phyloP scores from a whole-genome alignment of 1,284 basidiomycete species.

The Lentinula novae-zelandiae region DNA sequence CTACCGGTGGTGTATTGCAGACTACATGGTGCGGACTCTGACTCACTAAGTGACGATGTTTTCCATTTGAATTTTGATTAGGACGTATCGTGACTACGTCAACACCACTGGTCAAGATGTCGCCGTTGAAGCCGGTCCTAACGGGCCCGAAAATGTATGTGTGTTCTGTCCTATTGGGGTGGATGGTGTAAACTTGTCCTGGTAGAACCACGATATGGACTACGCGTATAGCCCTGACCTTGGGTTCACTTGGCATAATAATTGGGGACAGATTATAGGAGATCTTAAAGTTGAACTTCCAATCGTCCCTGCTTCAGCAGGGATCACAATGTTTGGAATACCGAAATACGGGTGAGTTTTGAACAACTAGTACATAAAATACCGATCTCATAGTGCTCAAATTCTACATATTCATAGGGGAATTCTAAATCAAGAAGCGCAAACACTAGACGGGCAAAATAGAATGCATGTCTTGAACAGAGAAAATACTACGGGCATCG shows the following conservation, averaged over 20 bases:
- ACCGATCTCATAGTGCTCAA: background rate
- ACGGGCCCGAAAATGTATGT: slow-evolving; percentile 40
- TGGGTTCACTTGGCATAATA: slow-evolving; percentile 33
- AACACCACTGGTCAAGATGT: slow-evolving; percentile 37
- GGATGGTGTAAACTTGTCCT: background rate
- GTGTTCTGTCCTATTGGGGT: background rate
- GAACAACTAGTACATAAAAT: background rate
- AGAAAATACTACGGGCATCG: slow-evolving; percentile 36
- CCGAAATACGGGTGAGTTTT: slow-evolving; percentile 35
- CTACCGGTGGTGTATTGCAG: slow-evolving; percentile 21
- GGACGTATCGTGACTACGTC: slow-evolving; percentile 43
- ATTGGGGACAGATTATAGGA: slow-evolving; percentile 33
- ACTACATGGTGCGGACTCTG: slow-evolving; percentile 30
- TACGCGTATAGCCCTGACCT: slow-evolving; percentile 33
- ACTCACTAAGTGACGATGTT: background rate
- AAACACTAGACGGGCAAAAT: slow-evolving; percentile 32
- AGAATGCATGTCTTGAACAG: slow-evolving; percentile 41
- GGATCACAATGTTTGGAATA: slow-evolving; percentile 36
- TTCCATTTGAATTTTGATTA: slow-evolving; percentile 12
- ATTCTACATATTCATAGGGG: slow-evolving; percentile 23
- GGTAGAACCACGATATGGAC: slow-evolving; percentile 40
- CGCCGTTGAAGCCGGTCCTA: slow-evolving; percentile 41
- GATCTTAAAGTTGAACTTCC: slow-evolving; percentile 18
- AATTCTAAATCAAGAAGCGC: slow-evolving; percentile 42
- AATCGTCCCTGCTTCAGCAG: slow-evolving; percentile 34